Base-by-base conservation (phyloP, 192 early-diverging fungal genomes). In the Coemansia sp. region DNA sequence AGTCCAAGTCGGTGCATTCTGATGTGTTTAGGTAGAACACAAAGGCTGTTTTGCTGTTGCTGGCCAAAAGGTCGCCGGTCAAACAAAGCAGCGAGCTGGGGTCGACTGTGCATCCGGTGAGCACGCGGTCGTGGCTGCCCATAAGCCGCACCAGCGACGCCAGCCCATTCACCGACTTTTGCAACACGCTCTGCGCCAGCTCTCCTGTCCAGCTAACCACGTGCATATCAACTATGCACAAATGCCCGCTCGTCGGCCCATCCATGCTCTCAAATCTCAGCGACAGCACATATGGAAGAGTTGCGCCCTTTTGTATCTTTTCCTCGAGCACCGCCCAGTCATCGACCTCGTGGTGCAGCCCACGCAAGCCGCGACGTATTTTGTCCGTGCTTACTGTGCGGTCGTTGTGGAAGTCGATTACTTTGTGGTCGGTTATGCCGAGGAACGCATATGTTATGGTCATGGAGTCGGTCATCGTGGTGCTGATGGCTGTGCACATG, bases 381-480 rank as follows among this genome's bases (percentile, higher is more conserved):
- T 56, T 55, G 24, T 75, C 72, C 0, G 52, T 12, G 27, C 35
- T 61, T 9, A 81, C 63, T 41, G 32, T 73, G 35, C 73, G 66
- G 56, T 76, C 79, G 27, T 67, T 58, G 48, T 76, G 73, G 14
- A 81, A 70, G 61, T 81, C 73, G 11, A 81, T 62, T 9, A 76
- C 56, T 41, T 72, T 72, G 63, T 35, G 56, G 62, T 81, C 79
- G 1, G 79, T 81, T 7, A 81, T 41, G 7, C 79, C 79, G 35
- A 81, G 60, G 60, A 76, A 81, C 14, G 73, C 73, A 35, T 81
- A 81, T 14, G 79, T 81, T 73, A 81, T 81, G 66, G 70, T 70
- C 56, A 81, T 25, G 49, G 77, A 68, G 53, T 81, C 73, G 29
- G 66, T 60, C 72, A 81, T 81, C 56, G 60, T 63, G 32, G 64